A percentile compares a stretch with the other conserved stretches of the same genome.
Conservation (phyloP, 371 early-diverging fungal species). For the Blastocladiella emersonii region DNA sequence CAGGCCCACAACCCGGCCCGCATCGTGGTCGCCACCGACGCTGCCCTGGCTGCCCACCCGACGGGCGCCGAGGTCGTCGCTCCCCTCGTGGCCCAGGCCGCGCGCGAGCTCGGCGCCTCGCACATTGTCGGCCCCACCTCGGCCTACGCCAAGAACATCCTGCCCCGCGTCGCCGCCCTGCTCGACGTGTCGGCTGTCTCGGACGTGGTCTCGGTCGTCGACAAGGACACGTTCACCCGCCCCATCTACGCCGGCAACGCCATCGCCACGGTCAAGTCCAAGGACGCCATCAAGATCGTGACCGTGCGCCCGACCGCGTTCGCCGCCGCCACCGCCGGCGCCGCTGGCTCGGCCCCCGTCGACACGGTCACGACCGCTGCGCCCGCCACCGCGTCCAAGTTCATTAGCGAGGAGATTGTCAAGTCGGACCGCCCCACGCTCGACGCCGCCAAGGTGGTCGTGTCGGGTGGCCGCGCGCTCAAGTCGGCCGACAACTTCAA, state of each 20-base stretch:
- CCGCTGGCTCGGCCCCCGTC: slow-evolving; percentile 35
- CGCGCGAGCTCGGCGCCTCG: slow-evolving; percentile 56
- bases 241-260: slow-evolving; percentile 97
- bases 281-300: slow-evolving; percentile 69
- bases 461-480: slow-evolving; percentile 91
- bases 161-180: slow-evolving; percentile 86
- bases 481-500: slow-evolving; percentile 94
- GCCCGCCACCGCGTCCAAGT: slow-evolving; percentile 40
- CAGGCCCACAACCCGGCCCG: neutral
- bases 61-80: slow-evolving; percentile 23
- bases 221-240: slow-evolving; percentile 81
- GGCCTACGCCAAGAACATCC: slow-evolving; percentile 80
- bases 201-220: slow-evolving; percentile 67
- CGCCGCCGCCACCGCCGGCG: slow-evolving; percentile 39
- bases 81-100: slow-evolving; percentile 55
- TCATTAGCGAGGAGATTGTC: slow-evolving; percentile 77
- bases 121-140: slow-evolving; percentile 80
- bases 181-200: slow-evolving; percentile 82
- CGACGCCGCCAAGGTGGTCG: slow-evolving; percentile 70
- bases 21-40: neutral
- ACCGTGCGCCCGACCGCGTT: slow-evolving; percentile 90
- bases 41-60: neutral
- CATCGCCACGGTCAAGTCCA: slow-evolving; percentile 86
- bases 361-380: slow-evolving; percentile 11
- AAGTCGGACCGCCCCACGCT: slow-evolving; percentile 94